Evolutionary conservation across 2,329 filamentous ascomycete genomes (phyloP), one percentile per base, ranked within the genome.

Genomic region (Ustilaginoidea virens): DNA sequence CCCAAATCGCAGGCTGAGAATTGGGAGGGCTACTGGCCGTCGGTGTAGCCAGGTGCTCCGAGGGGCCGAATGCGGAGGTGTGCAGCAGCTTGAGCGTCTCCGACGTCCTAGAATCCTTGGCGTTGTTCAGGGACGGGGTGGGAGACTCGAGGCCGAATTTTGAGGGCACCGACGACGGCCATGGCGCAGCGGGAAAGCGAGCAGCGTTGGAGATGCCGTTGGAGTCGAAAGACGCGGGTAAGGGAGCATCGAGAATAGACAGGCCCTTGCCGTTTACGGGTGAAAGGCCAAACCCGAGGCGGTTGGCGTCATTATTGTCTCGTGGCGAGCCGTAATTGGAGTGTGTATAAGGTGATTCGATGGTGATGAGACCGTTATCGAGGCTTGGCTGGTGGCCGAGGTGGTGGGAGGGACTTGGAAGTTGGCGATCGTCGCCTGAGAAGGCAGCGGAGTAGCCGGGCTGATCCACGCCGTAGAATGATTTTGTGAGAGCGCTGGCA

Each of bases 221-320:
- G 43, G 85, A 92, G 53, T 96, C 90, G 50, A 96, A 94, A 0
- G 87, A 96, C 7, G 86, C 82, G 2, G 90, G 90, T 7, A 96
- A 68, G 11, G 83, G 85, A 3, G 85, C 90, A 56, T 96, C 87
- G 37, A 94, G 68, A 10, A 92, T 81, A n/a, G 81, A 90, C n/a
- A 93, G 52, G 3, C 68, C 70, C 41, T 72, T 76, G 30, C 72
- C 71, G 41, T 72, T 70, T 28, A 68, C 68, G 1, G 86, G 83
- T 10, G 86, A 92, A 29, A 90, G 68, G 15, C 80, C 80, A 22
- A 86, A 64, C n/a, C 80, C 73, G 18, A 68, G 60, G 19, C 69
- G 59, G 31, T 50, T 57, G 9, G 58, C 42, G 27, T 68, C 61
- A 34, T 77, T 61, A 34, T 77, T 69, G 41, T 85, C 81, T 29